phyloP scores from a whole-genome alignment of 1,284 basidiomycete species.

The Violaceomyces palustris region DNA sequence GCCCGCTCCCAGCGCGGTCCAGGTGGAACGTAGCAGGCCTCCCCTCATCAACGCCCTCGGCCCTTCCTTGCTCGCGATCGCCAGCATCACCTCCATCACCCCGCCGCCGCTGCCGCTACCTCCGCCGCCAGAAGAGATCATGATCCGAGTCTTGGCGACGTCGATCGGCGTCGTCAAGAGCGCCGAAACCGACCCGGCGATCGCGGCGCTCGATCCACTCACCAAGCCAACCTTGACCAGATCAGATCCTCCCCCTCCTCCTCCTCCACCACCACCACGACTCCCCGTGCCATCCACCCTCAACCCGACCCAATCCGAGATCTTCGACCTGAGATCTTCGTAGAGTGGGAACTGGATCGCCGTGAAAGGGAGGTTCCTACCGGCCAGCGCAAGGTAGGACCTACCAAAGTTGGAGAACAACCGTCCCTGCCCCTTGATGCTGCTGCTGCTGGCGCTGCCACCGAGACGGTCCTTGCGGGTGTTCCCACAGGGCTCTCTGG shows the following conservation, averaged over 20 bases:
- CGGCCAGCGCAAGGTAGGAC: slow-evolving; percentile 38
- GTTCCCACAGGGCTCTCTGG: no score
- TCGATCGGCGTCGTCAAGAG: slow-evolving; percentile 37
- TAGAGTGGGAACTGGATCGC: slow-evolving; percentile 47
- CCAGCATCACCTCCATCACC: slow-evolving; percentile 21
- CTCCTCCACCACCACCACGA: not conserved
- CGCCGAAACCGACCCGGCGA: slow-evolving; percentile 30
- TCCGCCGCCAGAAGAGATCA: slow-evolving; percentile 16
- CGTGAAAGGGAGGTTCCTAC: slow-evolving; percentile 45
- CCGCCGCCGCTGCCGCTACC: slow-evolving; percentile 5
- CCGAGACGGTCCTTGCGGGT: no score
- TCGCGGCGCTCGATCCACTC: slow-evolving; percentile 26
- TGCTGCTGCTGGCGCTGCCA: no score
- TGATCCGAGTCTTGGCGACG: slow-evolving; percentile 42
- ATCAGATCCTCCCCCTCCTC: slow-evolving; percentile 7
- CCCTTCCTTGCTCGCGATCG: slow-evolving; percentile 28
- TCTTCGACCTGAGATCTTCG: slow-evolving; percentile 22
- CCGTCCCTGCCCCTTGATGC: no score
- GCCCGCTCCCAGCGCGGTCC: slow-evolving; percentile 45
- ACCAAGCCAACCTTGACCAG: slow-evolving; percentile 31
- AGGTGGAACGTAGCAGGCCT: slow-evolving; percentile 30
- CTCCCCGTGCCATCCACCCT: slow-evolving; percentile 16
- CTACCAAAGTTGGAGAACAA: slow-evolving; percentile 15
- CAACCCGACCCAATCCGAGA: slow-evolving; percentile 23
- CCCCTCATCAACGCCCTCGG: slow-evolving; percentile 32